Conservation (phyloP, 805 yeast species). For the Hemisphaericaspora nanyangensis region DNA sequence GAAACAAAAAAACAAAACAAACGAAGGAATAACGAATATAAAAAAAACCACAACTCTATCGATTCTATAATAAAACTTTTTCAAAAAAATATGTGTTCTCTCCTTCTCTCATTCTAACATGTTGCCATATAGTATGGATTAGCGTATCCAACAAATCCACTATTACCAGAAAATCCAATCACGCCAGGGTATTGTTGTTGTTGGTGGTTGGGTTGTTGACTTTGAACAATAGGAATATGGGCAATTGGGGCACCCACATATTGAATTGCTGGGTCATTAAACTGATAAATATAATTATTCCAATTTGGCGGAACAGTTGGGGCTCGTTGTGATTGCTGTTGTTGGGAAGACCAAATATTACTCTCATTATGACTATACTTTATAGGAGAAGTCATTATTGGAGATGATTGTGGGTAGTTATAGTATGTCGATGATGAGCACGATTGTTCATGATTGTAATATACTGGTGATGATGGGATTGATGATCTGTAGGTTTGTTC, state of each 20-base stretch:
- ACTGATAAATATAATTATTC: not conserved
- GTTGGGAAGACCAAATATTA: not conserved
- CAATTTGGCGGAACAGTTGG: not conserved
- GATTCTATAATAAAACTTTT: not conserved
- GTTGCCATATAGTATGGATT: slow-evolving; percentile 37
- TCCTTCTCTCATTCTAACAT: slow-evolving; percentile 12
- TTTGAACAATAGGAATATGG: not conserved
- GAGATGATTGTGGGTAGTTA: slow-evolving; percentile 18
- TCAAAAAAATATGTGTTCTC: not conserved
- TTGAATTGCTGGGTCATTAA: slow-evolving; percentile 2
- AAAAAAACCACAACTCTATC: not conserved
- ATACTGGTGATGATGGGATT: slow-evolving; percentile 20
- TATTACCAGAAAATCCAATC: not conserved
- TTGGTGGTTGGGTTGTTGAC: not conserved
- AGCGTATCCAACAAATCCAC: slow-evolving; percentile 29
- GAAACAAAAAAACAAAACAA: too few species aligned
- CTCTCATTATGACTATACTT: slow-evolving; percentile 11
- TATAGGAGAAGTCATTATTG: slow-evolving; percentile 22
- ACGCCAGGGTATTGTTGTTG: not conserved
- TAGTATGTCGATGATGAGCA: slow-evolving; percentile 4
- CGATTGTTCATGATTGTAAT: slow-evolving; percentile 14
- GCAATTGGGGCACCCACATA: slow-evolving; percentile 2
- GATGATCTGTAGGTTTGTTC: slow-evolving; percentile 4
- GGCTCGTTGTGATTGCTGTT: slow-evolving; percentile 3
- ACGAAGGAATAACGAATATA: not conserved